Evolutionary conservation across 108 stramenopile genomes (phyloP).

Genomic region (Parmales sp.): DNA sequence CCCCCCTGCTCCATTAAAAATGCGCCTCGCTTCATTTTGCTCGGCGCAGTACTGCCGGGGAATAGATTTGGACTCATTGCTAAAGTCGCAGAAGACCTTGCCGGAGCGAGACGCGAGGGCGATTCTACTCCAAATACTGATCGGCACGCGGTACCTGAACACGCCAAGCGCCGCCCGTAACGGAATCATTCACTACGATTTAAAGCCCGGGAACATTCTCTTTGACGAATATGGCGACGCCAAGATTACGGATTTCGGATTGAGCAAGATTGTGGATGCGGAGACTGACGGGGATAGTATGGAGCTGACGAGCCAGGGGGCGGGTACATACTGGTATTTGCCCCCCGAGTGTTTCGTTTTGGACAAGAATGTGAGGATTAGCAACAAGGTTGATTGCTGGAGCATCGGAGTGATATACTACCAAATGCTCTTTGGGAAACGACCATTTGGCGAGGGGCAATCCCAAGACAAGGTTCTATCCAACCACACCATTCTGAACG

Average conservation of each 20-base stretch:
- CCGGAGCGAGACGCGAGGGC: conserved; percentile 84
- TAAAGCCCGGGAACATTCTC: conserved; percentile 90
- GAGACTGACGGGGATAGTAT: conserved; percentile 70
- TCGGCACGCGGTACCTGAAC: conserved; percentile 89
- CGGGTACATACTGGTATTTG: conserved; percentile 99
- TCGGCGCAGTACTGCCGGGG: conserved; percentile 91
- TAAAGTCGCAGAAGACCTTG: conserved; percentile 66
- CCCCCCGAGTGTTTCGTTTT: conserved; percentile 97
- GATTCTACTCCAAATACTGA: conserved; percentile 82
- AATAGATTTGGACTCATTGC: conserved; percentile 76
- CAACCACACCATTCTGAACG: conserved; percentile 85
- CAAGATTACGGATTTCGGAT: conserved; percentile 98
- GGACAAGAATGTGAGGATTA: conserved; percentile 62
- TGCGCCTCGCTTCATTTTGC: too few species aligned
- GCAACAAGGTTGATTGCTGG: conserved; percentile 99
- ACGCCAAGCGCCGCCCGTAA: conserved; percentile 60
- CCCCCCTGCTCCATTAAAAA: conserved; percentile 25
- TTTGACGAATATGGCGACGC: conserved; percentile 89
- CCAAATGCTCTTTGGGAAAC: conserved; percentile 93
- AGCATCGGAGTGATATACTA: conserved; percentile 96
- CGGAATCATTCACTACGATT: conserved; percentile 98
- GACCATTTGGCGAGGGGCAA: conserved; percentile 97
- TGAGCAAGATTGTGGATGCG: conserved; percentile 65
- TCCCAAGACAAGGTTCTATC: conserved; percentile 81
- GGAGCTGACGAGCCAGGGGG: conserved; percentile 98